Base-by-base conservation (phyloP, 2,329 filamentous ascomycete genomes). In the Exophiala sp. region DNA sequence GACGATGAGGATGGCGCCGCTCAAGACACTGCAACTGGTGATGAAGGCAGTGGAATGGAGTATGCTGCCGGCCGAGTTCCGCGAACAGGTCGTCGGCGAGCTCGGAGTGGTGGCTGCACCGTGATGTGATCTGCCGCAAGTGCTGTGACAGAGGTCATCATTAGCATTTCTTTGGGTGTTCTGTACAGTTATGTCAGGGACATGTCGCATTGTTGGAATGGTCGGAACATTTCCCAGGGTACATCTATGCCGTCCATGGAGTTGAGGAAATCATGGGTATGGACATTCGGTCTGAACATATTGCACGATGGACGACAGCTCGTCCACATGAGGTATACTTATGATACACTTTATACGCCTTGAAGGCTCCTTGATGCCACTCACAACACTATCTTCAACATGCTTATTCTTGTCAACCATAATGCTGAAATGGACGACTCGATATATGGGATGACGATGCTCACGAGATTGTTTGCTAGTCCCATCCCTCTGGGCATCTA, bases 1-100 rank as follows among this genome's bases (percentile, higher is more conserved):
- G 84, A 89, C 62, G 91, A 96, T 68, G 88, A 88, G 41, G 86
- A 82, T 10, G 83, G 73, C n/a, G 46, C 51, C 10, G 54, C 47
- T 9, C 55, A 53, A 29, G 60, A 63, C 38, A 53, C 49, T 1
- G 45, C 58, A 8, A 59, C 58, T 9, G 63, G 62, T 36, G 63
- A 62, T 5, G 70, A 70, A 49, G 69, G 63, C 29, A 70, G 68
- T 3, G 67, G 65, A 12, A 50, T 70, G 21, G 66, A 66, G 16
- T 62, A 64, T 47, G 54, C 50, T 2, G 43, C 54, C 10, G 56
- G 55, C 10, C 53, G 55, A 14, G 42, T 38, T 8, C 52, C 57
- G 7, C 49, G 53, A 36, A 60, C 53, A 45, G 76, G 81, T 21
- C 78, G 84, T 35, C 78, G 84, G 55, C 78, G 83, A 53, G 85